Evolutionary conservation across 2,329 filamentous ascomycete genomes (phyloP), one percentile per base, ranked within the genome.

Genomic region (Coniella vitis): DNA sequence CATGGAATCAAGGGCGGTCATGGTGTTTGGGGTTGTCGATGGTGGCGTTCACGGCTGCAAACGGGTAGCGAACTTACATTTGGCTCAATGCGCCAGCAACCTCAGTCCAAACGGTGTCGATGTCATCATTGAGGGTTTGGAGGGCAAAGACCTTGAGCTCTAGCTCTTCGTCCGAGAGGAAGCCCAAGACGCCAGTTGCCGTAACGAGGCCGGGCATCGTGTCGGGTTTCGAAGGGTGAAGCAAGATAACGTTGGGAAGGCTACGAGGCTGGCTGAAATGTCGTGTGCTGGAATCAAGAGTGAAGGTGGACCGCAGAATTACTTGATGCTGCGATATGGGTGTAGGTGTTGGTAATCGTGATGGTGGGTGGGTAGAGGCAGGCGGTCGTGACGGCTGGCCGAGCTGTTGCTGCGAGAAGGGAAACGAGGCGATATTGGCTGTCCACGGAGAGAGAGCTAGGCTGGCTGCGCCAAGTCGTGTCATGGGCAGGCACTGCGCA

Each of bases 31-130:
- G n/a, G n/a, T n/a, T n/a, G n/a, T n/a, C n/a, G n/a, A n/a, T 17
- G 19, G 25, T 17, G 3, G 36, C 32, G 20, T 39, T 13, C 42
- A 35, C 14, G 34, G 19, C 10, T 36, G 40, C 8, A 16, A 3
- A 16, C 9, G 16, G 32, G 34, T 17, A 12, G 47, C 8, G 13
- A 29, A 49, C 61, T 52, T 78, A 96, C 91, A 98, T 96, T 70
- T 95, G 85, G 63, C 86, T 90, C 63, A 98, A 81, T 52, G 89
- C 86, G 49, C 86, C 88, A 46, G 93, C 91, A 56, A 98, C 90
- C 70, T 98, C 93, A 54, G 90, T 94, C 93, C 93, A 98, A 59
- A 98, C 82, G 56, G 91, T 86, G 68, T 97, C 90, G 61, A 98
- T 95, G 64, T 97, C 87, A 60, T 93, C 87, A 70, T 98, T 95